Evolutionary conservation across 2,329 filamentous ascomycete genomes (phyloP).

Genomic region (Hysterium pulicare): DNA sequence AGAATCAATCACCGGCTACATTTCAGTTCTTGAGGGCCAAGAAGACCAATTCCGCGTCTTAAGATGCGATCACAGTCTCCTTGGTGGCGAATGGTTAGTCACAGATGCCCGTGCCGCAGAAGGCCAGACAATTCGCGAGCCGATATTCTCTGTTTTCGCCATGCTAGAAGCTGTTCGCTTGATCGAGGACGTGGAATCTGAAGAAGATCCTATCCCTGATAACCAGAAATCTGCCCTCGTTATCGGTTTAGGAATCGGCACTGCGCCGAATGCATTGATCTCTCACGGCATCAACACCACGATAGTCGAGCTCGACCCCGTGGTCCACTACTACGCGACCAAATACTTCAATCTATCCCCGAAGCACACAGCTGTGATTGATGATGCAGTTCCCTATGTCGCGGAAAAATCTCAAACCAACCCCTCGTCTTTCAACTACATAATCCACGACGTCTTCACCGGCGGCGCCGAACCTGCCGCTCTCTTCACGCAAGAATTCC

Average conservation of each 20-base stretch:
- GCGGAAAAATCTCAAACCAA: slow-evolving; percentile 47
- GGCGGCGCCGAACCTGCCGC: slow-evolving; percentile 87
- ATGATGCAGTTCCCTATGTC: slow-evolving; percentile 74
- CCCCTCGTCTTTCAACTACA: slow-evolving; percentile 70
- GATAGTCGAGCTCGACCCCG: slow-evolving; percentile 89
- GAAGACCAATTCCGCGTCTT: slow-evolving; percentile 72
- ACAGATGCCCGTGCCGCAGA: slow-evolving; percentile 39
- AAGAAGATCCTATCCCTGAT: slow-evolving; percentile 50
- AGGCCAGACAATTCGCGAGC: slow-evolving; percentile 64
- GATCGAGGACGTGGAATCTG: slow-evolving; percentile 36
- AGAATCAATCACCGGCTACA: slow-evolving; percentile 87
- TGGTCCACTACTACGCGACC: slow-evolving; percentile 77
- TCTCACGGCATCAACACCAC: slow-evolving; percentile 88
- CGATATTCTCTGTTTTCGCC: slow-evolving; percentile 93
- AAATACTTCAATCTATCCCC: slow-evolving; percentile 77
- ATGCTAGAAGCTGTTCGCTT: slow-evolving; percentile 91
- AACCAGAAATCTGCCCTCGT: slow-evolving; percentile 75
- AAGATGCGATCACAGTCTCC: slow-evolving; percentile 88
- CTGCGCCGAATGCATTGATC: slow-evolving; percentile 81
- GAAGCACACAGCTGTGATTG: slow-evolving; percentile 76
- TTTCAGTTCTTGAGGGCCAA: slow-evolving; percentile 80
- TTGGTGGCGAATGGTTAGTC: slow-evolving; percentile 86
- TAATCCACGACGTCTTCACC: slow-evolving; percentile 96
- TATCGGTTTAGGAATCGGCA: slow-evolving; percentile 90
- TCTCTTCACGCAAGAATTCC: slow-evolving; percentile 84